Evolutionary conservation across 257 asterid genomes (phyloP), one percentile per base, ranked within the genome.

Genomic region (Gardenia jasminoides): DNA sequence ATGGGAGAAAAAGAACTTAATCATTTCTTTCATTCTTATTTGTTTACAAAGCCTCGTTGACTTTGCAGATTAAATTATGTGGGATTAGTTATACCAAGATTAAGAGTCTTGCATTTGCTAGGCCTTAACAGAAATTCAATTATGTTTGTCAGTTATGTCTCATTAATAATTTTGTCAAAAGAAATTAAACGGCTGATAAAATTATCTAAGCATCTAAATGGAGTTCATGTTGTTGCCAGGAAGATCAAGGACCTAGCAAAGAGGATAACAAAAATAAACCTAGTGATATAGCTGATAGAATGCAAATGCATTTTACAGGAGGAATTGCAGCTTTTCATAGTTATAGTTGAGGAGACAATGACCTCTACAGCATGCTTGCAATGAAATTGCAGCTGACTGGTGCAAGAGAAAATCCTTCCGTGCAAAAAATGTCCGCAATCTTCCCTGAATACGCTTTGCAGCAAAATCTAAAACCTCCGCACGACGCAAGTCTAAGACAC

Each of bases 301-400:
- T 24, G 73, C 78, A 74, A 52, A 33, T 13, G 4, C 48, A 64
- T n/a, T 26, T 41, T 43, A 69, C 72, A 72, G 22, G 15, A 47
- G 17, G 30, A 12, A 72, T 19, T 68, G 73, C 50, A 64, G 66
- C 43, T 22, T 58, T 77, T 36, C 4, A 28, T 48, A 16, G n/a
- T 9, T 41, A 13, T 13, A 72, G 43, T 68, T 62, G 67, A 62
- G n/a, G 78, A 85, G 77, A 58, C 1, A 58, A 39, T 24, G 77
- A 95, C 99, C 99, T 95, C 97, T 91, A 88, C 97, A 92, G 84
- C 88, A 90, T 77, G 99, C 86, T 86, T 95, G 99, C 26, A 95
- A 82, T 75, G 90, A 87, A 84, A 89, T 85, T 82, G 97, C 94
- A 84, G 93, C 91, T 81, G 73, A 79, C 72, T 93, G 91, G 72